Evolutionary conservation across 805 yeast genomes (phyloP).

Genomic region (Yamadazyma philogaea): DNA sequence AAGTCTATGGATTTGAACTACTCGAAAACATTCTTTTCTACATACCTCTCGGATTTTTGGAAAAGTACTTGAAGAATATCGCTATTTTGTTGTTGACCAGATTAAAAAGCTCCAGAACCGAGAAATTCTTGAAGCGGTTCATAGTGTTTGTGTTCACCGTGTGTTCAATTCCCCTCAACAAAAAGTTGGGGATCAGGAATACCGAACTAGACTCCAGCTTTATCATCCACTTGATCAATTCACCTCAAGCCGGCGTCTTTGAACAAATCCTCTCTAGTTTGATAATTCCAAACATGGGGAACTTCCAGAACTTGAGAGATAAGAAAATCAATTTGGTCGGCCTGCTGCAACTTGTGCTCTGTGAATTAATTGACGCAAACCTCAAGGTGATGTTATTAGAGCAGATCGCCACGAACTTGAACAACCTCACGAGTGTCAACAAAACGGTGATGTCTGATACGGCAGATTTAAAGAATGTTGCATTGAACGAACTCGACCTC

Average conservation of each 20-base stretch:
- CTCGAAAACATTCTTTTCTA: conserved; percentile 63
- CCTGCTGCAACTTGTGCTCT: conserved; percentile 39
- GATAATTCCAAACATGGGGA: conserved; percentile 51
- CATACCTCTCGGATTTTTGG: conserved; percentile 49
- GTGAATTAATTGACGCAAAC: conserved; percentile 20
- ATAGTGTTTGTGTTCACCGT: conserved; percentile 52
- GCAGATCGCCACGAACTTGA: conserved; percentile 30
- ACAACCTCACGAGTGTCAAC: conserved; percentile 26
- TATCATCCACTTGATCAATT: conserved; percentile 62
- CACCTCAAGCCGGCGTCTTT: conserved; percentile 63
- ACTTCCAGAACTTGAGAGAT: conserved; percentile 50
- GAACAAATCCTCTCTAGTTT: conserved; percentile 48
- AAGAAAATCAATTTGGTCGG: conserved; percentile 56
- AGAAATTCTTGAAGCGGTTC: conserved; percentile 70
- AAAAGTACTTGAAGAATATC: conserved; percentile 63
- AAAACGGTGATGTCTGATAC: conserved; percentile 4
- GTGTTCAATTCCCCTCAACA: conserved; percentile 38
- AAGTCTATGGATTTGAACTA: conserved; percentile 79
- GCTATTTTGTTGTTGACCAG: conserved; percentile 76
- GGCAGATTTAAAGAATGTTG: conserved; percentile 18
- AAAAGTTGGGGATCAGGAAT: conserved; percentile 24
- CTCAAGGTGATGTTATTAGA: conserved; percentile 30
- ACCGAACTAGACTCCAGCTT: conserved; percentile 39
- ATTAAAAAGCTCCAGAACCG: conserved; percentile 77
- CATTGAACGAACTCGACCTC: conserved; percentile 49